Percentiles rank a stretch among this genome's conserved stretches.
These are phyloP conservation scores for Balansia obtecta DNA, from an alignment of 2,329 filamentous ascomycete genomes.

Conservation along the genomic window DNA sequence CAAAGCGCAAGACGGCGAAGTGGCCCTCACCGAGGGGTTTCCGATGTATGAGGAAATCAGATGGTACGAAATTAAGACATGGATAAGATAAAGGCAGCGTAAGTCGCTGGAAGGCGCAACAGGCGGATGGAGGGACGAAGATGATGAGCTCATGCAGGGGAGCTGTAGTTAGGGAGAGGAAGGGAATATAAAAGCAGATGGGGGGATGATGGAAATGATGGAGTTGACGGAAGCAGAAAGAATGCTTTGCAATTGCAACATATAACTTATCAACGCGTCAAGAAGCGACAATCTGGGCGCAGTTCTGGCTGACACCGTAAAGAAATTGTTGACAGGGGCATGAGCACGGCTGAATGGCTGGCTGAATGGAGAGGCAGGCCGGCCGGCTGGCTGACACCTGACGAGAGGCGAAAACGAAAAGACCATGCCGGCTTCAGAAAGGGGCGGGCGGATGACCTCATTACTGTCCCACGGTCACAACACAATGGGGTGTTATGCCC, in stretches of 20 bases:
- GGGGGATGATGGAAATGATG: too few species aligned
- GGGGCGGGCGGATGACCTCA: constrained; percentile 5
- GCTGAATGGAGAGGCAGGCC: background rate
- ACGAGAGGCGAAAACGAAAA: background rate
- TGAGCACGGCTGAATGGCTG: background rate
- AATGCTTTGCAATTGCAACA: background rate
- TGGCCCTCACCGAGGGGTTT: background rate
- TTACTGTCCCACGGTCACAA: too few species aligned
- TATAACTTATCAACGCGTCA: background rate
- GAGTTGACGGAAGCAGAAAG: background rate
- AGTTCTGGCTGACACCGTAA: background rate
- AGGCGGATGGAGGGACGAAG: background rate
- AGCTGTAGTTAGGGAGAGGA: background rate
- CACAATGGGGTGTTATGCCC: too few species aligned
- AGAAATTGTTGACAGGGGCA: constrained; percentile 3
- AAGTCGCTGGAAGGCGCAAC: background rate
- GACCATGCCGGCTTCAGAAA: background rate
- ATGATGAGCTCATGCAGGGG: background rate
- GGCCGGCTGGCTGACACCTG: background rate
- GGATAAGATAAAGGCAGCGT: background rate
- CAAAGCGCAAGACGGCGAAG: constrained; percentile 3
- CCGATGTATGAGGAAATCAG: background rate
- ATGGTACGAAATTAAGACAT: background rate
- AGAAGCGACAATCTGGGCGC: background rate
- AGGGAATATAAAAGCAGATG: background rate